Percentiles rank a stretch among this genome's conserved stretches.
Conservation (phyloP, 805 yeast species). For the Cyberlindnera misumaiensis region DNA sequence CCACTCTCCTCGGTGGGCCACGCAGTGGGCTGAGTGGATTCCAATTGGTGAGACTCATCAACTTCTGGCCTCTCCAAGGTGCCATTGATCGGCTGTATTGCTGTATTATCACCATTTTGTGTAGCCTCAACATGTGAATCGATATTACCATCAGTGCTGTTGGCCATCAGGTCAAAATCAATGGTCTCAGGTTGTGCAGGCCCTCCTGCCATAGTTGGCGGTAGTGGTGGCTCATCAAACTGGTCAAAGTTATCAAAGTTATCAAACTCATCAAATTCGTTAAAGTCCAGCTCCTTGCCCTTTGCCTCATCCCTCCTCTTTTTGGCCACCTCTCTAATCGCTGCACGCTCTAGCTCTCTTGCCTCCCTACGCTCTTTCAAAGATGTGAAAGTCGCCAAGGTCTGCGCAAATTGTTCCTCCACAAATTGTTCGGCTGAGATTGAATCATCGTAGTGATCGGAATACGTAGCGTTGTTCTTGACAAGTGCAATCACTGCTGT, state of each 20-base stretch:
- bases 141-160: too few species aligned
- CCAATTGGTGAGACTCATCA: too few species aligned
- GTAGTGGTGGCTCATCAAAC: slow-evolving; percentile 7
- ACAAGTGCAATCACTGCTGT: slow-evolving; percentile 6
- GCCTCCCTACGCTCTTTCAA: slow-evolving; percentile 28
- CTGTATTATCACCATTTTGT: too few species aligned
- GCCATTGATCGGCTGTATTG: too few species aligned
- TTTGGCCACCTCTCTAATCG: slow-evolving; percentile 9
- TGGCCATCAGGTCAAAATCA: not conserved
- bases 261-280: slow-evolving; percentile 16
- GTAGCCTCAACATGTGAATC: too few species aligned
- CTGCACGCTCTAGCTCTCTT: slow-evolving; percentile 22
- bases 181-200: not conserved
- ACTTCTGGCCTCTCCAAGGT: too few species aligned
- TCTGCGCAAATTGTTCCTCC: slow-evolving; percentile 27
- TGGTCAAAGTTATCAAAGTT: slow-evolving; percentile 24
- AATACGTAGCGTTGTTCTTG: slow-evolving; percentile 10
- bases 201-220: not conserved
- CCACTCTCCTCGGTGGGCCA: not conserved
- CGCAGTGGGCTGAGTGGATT: too few species aligned
- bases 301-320: slow-evolving; percentile 6
- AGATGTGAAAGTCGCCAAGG: slow-evolving; percentile 24
- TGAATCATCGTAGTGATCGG: slow-evolving; percentile 1
- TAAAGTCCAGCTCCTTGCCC: slow-evolving; percentile 3
- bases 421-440: slow-evolving; percentile 20